These are phyloP conservation scores for Mallotus repandus DNA, from an alignment of 441 rosid species.

Conservation along the genomic window DNA sequence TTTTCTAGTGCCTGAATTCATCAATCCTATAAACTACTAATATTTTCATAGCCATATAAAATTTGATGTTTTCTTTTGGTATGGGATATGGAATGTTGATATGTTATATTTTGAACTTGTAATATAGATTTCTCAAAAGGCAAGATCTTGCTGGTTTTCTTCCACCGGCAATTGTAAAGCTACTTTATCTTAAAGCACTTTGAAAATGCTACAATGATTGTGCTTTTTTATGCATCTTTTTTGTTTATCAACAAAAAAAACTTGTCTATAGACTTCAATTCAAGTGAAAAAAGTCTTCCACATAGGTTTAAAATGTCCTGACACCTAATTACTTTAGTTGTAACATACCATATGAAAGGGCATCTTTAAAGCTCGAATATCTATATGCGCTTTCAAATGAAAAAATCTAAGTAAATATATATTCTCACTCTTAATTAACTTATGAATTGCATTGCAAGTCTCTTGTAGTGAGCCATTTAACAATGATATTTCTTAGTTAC, in stretches of 20 bases:
- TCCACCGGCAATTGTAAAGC: slow-evolving; percentile 31
- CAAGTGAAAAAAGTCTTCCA: neutral
- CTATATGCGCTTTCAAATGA: slow-evolving; percentile 29
- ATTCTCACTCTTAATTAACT: no score
- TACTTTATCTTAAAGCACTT: slow-evolving; percentile 34
- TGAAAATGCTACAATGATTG: slow-evolving; percentile 21
- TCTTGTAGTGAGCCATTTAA: slow-evolving; percentile 33
- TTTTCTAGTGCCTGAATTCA: no score
- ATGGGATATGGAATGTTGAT: no score
- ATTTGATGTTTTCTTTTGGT: no score
- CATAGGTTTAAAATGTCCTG: slow-evolving; percentile 26
- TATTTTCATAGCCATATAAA: no score
- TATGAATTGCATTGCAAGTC: slow-evolving; percentile 24
- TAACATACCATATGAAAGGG: slow-evolving; percentile 39
- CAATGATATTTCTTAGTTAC: slow-evolving; percentile 33
- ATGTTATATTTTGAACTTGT: neutral
- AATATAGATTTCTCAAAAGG: slow-evolving; percentile 29
- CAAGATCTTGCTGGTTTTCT: slow-evolving; percentile 41
- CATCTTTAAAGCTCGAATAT: slow-evolving; percentile 31
- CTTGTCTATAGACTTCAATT: no score
- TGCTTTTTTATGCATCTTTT: no score
- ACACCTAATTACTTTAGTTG: slow-evolving; percentile 36
- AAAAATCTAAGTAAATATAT: neutral
- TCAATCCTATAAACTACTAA: no score
- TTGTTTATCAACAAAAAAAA: no score